Base-by-base conservation (phyloP, 768 basidiomycete genomes). In the Kwoniella heveanensis region DNA sequence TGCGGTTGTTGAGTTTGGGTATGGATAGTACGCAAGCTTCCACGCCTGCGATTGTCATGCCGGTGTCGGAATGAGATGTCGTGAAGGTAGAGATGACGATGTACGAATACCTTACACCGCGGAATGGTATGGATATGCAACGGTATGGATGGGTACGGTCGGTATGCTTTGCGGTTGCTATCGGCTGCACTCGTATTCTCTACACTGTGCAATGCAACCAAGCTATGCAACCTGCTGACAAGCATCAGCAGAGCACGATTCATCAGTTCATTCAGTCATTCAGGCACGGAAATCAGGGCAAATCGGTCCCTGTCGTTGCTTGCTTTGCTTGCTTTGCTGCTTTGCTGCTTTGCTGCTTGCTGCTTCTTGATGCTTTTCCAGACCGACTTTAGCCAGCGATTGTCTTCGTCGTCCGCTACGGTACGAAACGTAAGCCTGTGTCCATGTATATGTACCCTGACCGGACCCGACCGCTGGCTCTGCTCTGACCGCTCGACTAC, bases 71-170 rank as follows among this genome's bases (percentile, higher is more conserved):
- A 44, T 3, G 3, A 17, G 39, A 17, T 44, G 15, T 10, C 8
- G 39, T 44, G 39, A 44, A 44, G 7, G 32, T 32, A 32, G 13
- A 32, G 32, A 5, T 32, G 39, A 44, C 19, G 39, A 44, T 44
- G 39, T 44, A 44, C 39, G 39, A 44, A 44, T 44, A 44, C 39
- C 39, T 10, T 44, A n/a, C 39, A 44, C n/a, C n/a, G n/a, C n/a
- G 39, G 39, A 44, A 44, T 44, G 39, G 39, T 10, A 10, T 44
- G 39, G 32, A 36, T 44, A 44, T 44, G 39, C 39, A 7, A 36
- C 15, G 39, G 39, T 32, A 32, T 32, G n/a, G n/a, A 32, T 13
- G 5, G 32, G 32, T 32, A 32, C 32, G 13, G 32, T 32, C 7
- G 13, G 32, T 32, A 32, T 32, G 32, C 32, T 32, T 32, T 32